Evolutionary conservation across 345 rosid genomes (phyloP).

Genomic region (Camelina sativa): DNA sequence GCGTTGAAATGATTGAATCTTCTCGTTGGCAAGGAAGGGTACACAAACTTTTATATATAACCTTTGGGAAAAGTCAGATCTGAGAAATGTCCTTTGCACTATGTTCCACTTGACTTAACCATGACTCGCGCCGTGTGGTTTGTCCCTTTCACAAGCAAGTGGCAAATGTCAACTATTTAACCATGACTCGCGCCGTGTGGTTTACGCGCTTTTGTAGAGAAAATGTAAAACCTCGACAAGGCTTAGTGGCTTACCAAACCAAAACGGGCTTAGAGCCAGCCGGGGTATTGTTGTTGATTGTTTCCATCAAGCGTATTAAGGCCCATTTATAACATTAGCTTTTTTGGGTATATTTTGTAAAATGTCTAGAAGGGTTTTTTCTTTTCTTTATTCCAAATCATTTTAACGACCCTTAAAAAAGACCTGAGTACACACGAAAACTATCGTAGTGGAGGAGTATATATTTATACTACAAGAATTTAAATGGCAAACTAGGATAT

Average conservation of each 20-base stretch:
- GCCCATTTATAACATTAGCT: not conserved
- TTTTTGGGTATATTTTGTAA: not conserved
- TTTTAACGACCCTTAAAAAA: too few relatives aligned
- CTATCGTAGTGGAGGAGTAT: too few relatives aligned
- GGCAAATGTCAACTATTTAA: slow-evolving; percentile 27
- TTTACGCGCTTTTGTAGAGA: slow-evolving; percentile 3
- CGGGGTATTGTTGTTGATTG: not conserved
- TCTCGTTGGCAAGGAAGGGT: too few relatives aligned
- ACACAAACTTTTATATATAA: too few relatives aligned
- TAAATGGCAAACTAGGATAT: not conserved
- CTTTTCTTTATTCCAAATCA: too few relatives aligned
- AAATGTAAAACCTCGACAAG: not conserved
- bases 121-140: not conserved
- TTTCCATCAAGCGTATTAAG: not conserved
- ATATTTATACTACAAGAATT: not conserved
- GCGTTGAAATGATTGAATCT: too few relatives aligned
- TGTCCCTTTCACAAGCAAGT: slow-evolving; percentile 29
- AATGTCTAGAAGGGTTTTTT: too few relatives aligned
- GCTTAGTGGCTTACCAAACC: not conserved
- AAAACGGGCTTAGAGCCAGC: not conserved
- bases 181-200: not conserved
- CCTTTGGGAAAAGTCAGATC: slow-evolving; percentile 5
- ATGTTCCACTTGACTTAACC: slow-evolving; percentile 8
- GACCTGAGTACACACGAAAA: too few relatives aligned
- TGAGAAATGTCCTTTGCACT: slow-evolving; percentile 7